These are phyloP conservation scores for Fraxinus quadrangulata DNA, from an alignment of 257 asterid species.

Conservation along the genomic window DNA sequence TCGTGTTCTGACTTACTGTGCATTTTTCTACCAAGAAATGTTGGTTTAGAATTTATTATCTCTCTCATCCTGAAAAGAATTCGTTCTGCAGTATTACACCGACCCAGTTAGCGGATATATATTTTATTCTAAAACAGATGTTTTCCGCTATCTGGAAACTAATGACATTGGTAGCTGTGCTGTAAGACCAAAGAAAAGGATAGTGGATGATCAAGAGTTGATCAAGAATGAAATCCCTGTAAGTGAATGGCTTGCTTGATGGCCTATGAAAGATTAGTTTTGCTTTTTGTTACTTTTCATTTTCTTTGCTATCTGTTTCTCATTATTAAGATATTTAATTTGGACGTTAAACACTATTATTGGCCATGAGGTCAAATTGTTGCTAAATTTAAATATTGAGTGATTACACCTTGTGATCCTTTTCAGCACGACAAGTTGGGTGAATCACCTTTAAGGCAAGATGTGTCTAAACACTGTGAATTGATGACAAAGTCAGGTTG, in stretches of 20 bases:
- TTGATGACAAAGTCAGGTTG: constrained; percentile 21
- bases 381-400: neutral
- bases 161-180: constrained; percentile 51
- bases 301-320: constrained; percentile 15
- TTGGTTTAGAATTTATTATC: constrained; percentile 1
- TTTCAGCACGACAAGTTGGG: constrained; percentile 35
- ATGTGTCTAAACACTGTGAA: constrained; percentile 20
- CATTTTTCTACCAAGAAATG: neutral
- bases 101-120: constrained; percentile 66
- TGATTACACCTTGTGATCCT: neutral
- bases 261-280: constrained; percentile 8
- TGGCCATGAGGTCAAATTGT: neutral
- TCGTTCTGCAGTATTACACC: constrained; percentile 53
- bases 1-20: neutral
- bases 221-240: constrained; percentile 35
- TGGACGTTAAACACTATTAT: neutral
- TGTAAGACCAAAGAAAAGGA: constrained; percentile 49
- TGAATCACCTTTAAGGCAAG: constrained; percentile 16
- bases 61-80: constrained; percentile 25
- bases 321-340: neutral
- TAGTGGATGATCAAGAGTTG: constrained; percentile 21
- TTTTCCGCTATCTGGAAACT: constrained; percentile 53
- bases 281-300: constrained; percentile 14
- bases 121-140: constrained; percentile 68
- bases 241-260: constrained; percentile 38